phyloP scores from a whole-genome alignment of 1,139 yeast species.

The Wickerhamomyces sp. region DNA sequence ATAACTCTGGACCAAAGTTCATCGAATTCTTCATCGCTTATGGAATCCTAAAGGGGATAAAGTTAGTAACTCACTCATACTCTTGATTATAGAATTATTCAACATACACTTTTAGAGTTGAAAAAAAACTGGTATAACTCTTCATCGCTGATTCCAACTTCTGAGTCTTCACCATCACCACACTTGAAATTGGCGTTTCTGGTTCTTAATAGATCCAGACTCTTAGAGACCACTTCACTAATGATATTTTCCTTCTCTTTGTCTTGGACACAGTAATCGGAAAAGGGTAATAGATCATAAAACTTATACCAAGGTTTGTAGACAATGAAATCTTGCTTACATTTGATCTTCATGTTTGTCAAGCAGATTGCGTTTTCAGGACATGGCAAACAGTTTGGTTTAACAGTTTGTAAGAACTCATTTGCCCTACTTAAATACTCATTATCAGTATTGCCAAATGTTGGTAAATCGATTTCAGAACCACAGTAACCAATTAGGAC shows the following conservation, averaged over 20 bases:
- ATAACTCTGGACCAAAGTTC: slow-evolving; percentile 73
- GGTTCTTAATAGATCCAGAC: slow-evolving; percentile 60
- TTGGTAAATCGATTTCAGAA: slow-evolving; percentile 38
- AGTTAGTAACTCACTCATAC: slow-evolving; percentile 17
- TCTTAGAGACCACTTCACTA: slow-evolving; percentile 60
- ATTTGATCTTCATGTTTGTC: slow-evolving; percentile 51
- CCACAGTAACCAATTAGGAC: slow-evolving; percentile 66
- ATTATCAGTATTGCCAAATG: slow-evolving; percentile 22
- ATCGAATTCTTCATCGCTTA: slow-evolving; percentile 71
- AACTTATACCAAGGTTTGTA: slow-evolving; percentile 52
- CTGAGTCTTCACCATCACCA: slow-evolving; percentile 46
- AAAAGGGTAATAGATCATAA: slow-evolving; percentile 52
- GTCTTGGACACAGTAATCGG: slow-evolving; percentile 72
- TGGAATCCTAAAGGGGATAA: slow-evolving; percentile 31
- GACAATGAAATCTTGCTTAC: slow-evolving; percentile 65
- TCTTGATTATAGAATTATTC: slow-evolving; percentile 11
- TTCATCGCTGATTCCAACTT: slow-evolving; percentile 46
- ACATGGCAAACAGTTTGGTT: slow-evolving; percentile 70
- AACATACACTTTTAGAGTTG: slow-evolving; percentile 37
- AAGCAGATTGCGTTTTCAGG: slow-evolving; percentile 80
- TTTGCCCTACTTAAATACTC: slow-evolving; percentile 14
- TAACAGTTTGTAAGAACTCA: slow-evolving; percentile 23
- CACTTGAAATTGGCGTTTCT: slow-evolving; percentile 68
- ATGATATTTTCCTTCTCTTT: slow-evolving; percentile 66
- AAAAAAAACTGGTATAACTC: slow-evolving; percentile 59